Percentiles rank a stretch among this genome's conserved stretches.
These are phyloP conservation scores for Sugiyamaella lignohabitans DNA, from an alignment of 805 yeast genomes.

Conservation along the genomic window DNA sequence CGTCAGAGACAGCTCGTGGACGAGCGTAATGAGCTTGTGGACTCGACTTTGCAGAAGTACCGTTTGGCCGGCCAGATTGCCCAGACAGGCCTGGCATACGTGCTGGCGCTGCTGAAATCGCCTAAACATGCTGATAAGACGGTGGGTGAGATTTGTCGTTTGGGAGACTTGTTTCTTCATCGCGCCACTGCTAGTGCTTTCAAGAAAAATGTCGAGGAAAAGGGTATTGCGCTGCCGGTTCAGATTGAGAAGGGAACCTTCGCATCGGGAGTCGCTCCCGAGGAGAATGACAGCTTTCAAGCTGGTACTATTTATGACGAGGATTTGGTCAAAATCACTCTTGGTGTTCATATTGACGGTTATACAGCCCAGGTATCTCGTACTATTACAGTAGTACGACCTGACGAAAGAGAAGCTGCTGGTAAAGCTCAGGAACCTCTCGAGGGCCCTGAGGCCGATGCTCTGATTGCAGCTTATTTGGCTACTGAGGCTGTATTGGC, in stretches of 20 bases:
- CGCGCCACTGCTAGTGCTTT: slow-evolving; percentile 55
- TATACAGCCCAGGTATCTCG: slow-evolving; percentile 84
- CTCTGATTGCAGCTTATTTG: slow-evolving; percentile 78
- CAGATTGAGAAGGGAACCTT: slow-evolving; percentile 78
- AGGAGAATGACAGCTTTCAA: slow-evolving; percentile 36
- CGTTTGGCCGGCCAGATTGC: slow-evolving; percentile 84
- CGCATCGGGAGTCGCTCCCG: slow-evolving; percentile 79
- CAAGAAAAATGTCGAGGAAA: slow-evolving; percentile 53
- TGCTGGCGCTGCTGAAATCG: slow-evolving; percentile 30
- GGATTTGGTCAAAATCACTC: slow-evolving; percentile 74
- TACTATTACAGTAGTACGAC: slow-evolving; percentile 65
- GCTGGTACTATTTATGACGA: slow-evolving; percentile 56
- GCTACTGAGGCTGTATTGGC: slow-evolving; percentile 83
- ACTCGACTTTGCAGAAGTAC: slow-evolving; percentile 66
- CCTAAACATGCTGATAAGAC: slow-evolving; percentile 11
- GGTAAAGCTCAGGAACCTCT: slow-evolving; percentile 65
- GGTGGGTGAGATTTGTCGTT: slow-evolving; percentile 61
- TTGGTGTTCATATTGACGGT: slow-evolving; percentile 94
- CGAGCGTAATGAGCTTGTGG: slow-evolving; percentile 62
- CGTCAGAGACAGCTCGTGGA: slow-evolving; percentile 41
- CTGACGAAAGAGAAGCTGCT: slow-evolving; percentile 27
- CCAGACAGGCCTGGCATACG: slow-evolving; percentile 70
- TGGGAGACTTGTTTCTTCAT: slow-evolving; percentile 70
- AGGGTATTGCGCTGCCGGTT: slow-evolving; percentile 91
- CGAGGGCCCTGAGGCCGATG: slow-evolving; percentile 81